phyloP scores from a whole-genome alignment of 345 rosid species.

The Pistacia vera region DNA sequence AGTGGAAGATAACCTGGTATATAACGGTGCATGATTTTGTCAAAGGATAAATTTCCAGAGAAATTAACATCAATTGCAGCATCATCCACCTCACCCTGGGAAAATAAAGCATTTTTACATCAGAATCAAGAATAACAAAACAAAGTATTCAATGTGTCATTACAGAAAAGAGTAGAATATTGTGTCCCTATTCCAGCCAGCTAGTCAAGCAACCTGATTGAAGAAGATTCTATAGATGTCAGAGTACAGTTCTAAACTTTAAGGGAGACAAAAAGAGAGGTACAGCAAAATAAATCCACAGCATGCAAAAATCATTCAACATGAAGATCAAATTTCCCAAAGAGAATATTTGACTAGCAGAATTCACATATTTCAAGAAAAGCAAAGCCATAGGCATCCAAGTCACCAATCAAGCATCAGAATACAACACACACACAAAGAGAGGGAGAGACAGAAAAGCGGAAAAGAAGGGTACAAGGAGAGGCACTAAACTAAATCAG shows the following conservation, averaged over 20 bases:
- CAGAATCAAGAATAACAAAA: constrained; percentile 18
- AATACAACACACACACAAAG: background rate
- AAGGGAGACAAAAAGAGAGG: constrained; percentile 15
- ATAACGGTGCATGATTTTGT: constrained; percentile 77
- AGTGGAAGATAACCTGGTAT: constrained; percentile 67
- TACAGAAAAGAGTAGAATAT: constrained; percentile 5
- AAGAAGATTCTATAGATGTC: constrained; percentile 18
- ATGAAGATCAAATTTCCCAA: constrained; percentile 8
- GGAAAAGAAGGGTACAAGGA: background rate
- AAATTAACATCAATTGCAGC: constrained; percentile 89
- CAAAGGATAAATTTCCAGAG: constrained; percentile 79
- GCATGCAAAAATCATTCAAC: background rate
- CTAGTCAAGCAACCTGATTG: constrained; percentile 8
- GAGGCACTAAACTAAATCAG: background rate
- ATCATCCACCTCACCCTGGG: constrained; percentile 95
- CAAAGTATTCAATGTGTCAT: constrained; percentile 5
- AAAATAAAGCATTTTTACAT: constrained; percentile 22
- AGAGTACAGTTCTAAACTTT: background rate
- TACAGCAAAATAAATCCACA: background rate
- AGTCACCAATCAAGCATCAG: constrained; percentile 2
- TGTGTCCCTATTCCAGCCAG: constrained; percentile 11
- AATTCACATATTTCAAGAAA: background rate
- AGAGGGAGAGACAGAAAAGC: background rate
- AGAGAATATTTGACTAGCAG: constrained; percentile 1
- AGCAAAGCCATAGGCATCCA: constrained; percentile 9